Percentiles rank a stretch among this genome's conserved stretches.
Conservation (phyloP, 306 rosid species). For the Abrus pulchellus region DNA sequence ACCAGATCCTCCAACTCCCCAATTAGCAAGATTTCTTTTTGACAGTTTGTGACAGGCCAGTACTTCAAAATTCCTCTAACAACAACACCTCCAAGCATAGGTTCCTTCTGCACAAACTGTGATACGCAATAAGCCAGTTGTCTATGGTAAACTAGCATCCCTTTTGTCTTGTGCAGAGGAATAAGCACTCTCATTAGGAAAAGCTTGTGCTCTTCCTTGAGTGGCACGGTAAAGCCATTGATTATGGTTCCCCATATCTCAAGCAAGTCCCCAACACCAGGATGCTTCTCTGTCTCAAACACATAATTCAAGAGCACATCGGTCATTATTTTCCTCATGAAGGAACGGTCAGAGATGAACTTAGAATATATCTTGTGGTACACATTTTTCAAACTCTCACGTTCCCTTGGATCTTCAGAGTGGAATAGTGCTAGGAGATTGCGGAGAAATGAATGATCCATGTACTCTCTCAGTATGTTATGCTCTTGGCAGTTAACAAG, state of each 20-base stretch:
- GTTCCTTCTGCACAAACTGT: constrained; percentile 93
- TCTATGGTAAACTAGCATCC: constrained; percentile 72
- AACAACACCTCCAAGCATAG: constrained; percentile 80
- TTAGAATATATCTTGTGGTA: constrained; percentile 74
- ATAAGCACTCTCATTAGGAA: constrained; percentile 84
- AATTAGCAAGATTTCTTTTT: constrained; percentile 76
- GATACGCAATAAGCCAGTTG: constrained; percentile 82
- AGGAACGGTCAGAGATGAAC: constrained; percentile 60
- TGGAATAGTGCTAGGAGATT: constrained; percentile 70
- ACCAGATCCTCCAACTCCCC: constrained; percentile 89
- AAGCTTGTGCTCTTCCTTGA: constrained; percentile 90
- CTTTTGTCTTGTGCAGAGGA: constrained; percentile 83
- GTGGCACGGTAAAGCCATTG: constrained; percentile 84
- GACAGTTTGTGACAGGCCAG: constrained; percentile 86
- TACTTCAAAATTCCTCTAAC: constrained; percentile 81
- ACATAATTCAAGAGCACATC: constrained; percentile 70
- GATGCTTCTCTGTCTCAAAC: constrained; percentile 71
- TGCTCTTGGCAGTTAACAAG: constrained; percentile 60
- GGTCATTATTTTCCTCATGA: constrained; percentile 85
- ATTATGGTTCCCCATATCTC: constrained; percentile 95
- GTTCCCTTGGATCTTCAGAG: constrained; percentile 83
- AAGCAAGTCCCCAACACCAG: constrained; percentile 83
- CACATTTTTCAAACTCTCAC: constrained; percentile 75
- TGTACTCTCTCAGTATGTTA: constrained; percentile 47
- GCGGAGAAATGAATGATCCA: constrained; percentile 62